These are phyloP conservation scores for Penicillium crystallinum DNA, from an alignment of 495 filamentous ascomycete genomes.

Conservation along the genomic window DNA sequence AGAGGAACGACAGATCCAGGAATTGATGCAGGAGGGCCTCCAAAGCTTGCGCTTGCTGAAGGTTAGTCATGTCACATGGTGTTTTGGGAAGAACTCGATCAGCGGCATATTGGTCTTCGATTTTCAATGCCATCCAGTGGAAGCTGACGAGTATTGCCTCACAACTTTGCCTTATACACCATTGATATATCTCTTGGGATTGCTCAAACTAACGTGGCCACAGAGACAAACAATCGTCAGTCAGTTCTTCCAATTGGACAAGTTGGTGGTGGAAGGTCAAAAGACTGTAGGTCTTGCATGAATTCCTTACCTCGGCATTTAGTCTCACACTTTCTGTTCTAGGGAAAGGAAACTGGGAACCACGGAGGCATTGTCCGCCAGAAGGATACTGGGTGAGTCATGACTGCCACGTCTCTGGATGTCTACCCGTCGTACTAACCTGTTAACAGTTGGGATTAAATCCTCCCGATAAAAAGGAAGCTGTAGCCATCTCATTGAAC, in stretches of 20 bases:
- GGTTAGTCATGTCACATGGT: conserved; percentile 49
- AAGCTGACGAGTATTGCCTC: not conserved
- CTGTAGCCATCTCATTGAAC: conserved; percentile 11
- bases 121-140: not conserved
- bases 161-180: not conserved
- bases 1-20: conserved; percentile 75
- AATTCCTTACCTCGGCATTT: not conserved
- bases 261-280: conserved; percentile 88
- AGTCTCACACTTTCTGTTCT: conserved; percentile 4
- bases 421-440: conserved; percentile 2
- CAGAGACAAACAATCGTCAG: conserved; percentile 94
- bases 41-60: conserved; percentile 87
- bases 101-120: not conserved
- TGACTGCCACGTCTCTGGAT: not conserved
- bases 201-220: conserved; percentile 13
- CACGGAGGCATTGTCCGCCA: conserved; percentile 68
- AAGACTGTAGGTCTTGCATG: conserved; percentile 42
- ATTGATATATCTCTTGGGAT: not conserved
- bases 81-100: not conserved
- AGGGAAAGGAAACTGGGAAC: conserved; percentile 72
- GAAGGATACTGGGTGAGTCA: conserved; percentile 73
- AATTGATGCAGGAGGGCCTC: conserved; percentile 81
- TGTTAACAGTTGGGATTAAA: conserved; percentile 45
- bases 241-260: conserved; percentile 89
- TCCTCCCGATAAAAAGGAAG: not conserved